Evolutionary conservation across 2,329 filamentous ascomycete genomes (phyloP).

Genomic region (Cytospora piceicola): DNA sequence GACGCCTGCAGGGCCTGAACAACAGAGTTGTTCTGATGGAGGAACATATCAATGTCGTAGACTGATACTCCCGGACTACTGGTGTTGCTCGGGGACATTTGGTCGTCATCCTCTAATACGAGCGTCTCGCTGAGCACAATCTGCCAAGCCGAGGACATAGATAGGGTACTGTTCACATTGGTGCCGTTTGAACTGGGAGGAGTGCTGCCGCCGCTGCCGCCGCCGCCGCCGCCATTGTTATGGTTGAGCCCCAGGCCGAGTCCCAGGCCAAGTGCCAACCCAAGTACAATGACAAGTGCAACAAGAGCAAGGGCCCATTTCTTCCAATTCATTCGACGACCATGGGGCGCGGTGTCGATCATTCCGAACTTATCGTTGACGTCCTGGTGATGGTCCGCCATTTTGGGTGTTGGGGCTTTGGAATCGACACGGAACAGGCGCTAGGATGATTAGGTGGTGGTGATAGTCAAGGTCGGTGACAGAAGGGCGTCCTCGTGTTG

Average conservation of each 20-base stretch:
- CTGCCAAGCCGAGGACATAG: constrained; percentile 60
- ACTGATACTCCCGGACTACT: constrained; percentile 54
- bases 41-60: constrained; percentile 66
- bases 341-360: constrained; percentile 3
- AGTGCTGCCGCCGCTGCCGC: constrained; percentile 8
- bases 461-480: background rate
- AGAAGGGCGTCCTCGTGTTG: background rate
- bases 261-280: constrained; percentile 58
- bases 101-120: constrained; percentile 45
- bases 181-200: constrained; percentile 34
- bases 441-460: background rate
- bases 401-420: background rate
- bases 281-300: constrained; percentile 41
- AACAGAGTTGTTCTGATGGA: constrained; percentile 47
- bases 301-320: constrained; percentile 16
- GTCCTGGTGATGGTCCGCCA: constrained; percentile 13
- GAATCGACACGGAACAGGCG: background rate
- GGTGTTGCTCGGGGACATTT: constrained; percentile 45
- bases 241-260: constrained; percentile 52
- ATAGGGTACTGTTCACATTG: constrained; percentile 15
- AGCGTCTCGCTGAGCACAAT: constrained; percentile 58
- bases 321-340: constrained; percentile 20
- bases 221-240: constrained; percentile 27
- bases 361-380: constrained; percentile 23
- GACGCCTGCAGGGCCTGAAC: constrained; percentile 53